Conservation (phyloP, 306 rosid species). For the Betula pendula region DNA sequence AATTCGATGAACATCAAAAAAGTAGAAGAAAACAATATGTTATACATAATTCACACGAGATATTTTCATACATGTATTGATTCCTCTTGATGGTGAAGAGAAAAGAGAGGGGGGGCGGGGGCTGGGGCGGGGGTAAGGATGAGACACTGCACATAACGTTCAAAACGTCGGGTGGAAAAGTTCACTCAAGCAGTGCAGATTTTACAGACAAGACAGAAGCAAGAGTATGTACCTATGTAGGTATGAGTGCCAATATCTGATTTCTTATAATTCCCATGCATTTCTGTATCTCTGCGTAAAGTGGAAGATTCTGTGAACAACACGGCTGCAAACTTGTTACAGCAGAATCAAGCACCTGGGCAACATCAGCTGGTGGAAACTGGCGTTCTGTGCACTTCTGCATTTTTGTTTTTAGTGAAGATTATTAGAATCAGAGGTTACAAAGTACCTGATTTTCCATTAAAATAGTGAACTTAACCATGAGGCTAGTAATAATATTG, state of each 20-base stretch:
- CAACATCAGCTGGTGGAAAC: conserved; percentile 89
- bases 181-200: background rate
- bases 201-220: conserved; percentile 25
- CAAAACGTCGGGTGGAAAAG: background rate
- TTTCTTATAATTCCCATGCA: conserved; percentile 94
- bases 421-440: conserved; percentile 8
- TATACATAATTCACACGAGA: background rate
- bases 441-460: conserved; percentile 21
- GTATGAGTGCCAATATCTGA: conserved; percentile 87
- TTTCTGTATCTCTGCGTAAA: conserved; percentile 80
- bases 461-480: conserved; percentile 6
- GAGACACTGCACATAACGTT: background rate
- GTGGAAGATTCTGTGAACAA: conserved; percentile 68
- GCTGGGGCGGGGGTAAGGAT: background rate
- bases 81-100: background rate
- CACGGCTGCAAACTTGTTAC: conserved; percentile 72
- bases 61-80: background rate
- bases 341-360: conserved; percentile 82
- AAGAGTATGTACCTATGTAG: conserved; percentile 48
- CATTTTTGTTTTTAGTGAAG: conserved; percentile 36
- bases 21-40: background rate
- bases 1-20: background rate
- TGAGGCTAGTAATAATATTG: background rate
- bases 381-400: conserved; percentile 97
- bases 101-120: background rate